Evolutionary conservation across 495 filamentous ascomycete genomes (phyloP).

Genomic region (Penicillium goetzii): DNA sequence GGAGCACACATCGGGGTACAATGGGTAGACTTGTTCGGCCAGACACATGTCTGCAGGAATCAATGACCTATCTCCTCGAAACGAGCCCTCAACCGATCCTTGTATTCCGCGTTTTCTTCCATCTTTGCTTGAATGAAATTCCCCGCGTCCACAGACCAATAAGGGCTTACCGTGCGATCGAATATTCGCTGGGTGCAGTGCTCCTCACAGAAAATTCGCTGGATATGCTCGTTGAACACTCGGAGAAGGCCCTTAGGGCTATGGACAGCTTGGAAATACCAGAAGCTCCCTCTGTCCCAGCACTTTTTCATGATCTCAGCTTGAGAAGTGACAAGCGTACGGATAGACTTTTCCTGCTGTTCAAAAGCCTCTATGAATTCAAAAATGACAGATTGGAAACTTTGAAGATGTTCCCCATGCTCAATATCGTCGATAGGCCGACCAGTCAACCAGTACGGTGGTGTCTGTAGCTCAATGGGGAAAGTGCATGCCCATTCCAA

Average conservation of each 20-base stretch:
- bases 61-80: too few species aligned
- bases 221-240: slow-evolving; percentile 26
- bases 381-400: too few species aligned
- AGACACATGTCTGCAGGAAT: too few species aligned
- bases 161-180: slow-evolving; percentile 6
- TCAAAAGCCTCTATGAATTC: slow-evolving; percentile 7
- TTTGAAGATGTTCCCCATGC: too few species aligned
- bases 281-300: slow-evolving; percentile 28
- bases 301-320: slow-evolving; percentile 26
- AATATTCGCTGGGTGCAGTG: slow-evolving; percentile 3
- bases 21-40: neutral
- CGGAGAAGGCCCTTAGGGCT: slow-evolving; percentile 28
- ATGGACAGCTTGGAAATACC: slow-evolving; percentile 35
- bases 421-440: too few species aligned
- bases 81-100: too few species aligned
- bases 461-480: too few species aligned
- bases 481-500: too few species aligned
- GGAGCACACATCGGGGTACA: neutral
- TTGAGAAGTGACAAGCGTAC: neutral
- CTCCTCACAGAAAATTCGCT: slow-evolving; percentile 6
- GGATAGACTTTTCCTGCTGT: slow-evolving; percentile 2
- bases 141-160: neutral
- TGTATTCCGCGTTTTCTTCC: too few species aligned
- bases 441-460: too few species aligned
- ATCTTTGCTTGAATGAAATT: slow-evolving; percentile 3